phyloP scores from a whole-genome alignment of 2,329 filamentous ascomycete species.

The Epichloe typhina region DNA sequence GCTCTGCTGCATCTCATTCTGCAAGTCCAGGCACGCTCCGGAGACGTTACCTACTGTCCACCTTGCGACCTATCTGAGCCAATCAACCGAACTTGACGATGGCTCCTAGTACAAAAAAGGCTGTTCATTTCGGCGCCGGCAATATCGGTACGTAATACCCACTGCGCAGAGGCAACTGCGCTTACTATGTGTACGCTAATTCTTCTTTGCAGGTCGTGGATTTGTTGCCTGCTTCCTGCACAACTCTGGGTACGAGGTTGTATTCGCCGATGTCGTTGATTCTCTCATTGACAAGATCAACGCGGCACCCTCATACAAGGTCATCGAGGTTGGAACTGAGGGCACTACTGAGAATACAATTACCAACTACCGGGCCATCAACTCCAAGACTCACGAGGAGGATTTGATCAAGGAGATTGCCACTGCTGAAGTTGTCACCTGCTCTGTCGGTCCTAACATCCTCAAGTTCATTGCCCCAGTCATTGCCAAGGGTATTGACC shows the following conservation, averaged over 20 bases:
- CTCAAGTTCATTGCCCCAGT: constrained; percentile 92
- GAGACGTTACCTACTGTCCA: background rate
- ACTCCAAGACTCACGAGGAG: constrained; percentile 74
- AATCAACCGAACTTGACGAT: constrained; percentile 20
- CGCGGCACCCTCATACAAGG: constrained; percentile 62
- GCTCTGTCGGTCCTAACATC: constrained; percentile 91
- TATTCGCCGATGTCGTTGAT: constrained; percentile 93
- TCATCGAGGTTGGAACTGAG: constrained; percentile 82
- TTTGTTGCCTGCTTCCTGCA: constrained; percentile 88
- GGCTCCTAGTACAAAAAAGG: constrained; percentile 42
- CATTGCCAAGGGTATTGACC: constrained; percentile 86
- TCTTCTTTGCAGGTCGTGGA: constrained; percentile 42
- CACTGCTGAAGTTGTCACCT: constrained; percentile 83
- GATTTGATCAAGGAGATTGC: constrained; percentile 76
- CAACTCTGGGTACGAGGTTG: constrained; percentile 87
- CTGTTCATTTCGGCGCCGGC: constrained; percentile 75
- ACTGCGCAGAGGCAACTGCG: background rate
- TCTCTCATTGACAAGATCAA: constrained; percentile 70
- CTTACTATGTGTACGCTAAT: background rate
- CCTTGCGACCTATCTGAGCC: background rate
- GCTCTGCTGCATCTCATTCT: background rate
- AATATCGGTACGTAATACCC: constrained; percentile 51
- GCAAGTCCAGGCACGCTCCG: background rate
- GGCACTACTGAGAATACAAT: constrained; percentile 73
- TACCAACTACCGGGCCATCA: constrained; percentile 93